phyloP scores from a whole-genome alignment of 495 filamentous ascomycete species.

The Podospora pseudopauciseta region DNA sequence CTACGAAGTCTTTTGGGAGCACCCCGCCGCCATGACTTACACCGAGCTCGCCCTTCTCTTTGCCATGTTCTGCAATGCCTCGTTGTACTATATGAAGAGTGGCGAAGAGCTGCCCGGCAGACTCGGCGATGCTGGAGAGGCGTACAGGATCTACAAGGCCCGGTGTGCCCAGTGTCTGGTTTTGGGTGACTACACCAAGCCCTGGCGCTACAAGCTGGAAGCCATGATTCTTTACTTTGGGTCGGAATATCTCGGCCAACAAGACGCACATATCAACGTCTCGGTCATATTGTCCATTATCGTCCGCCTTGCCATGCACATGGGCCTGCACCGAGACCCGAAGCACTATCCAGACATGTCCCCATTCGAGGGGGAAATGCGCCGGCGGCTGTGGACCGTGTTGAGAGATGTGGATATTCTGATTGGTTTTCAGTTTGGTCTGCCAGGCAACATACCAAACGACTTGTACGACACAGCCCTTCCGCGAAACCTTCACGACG shows the following conservation, averaged over 20 bases:
- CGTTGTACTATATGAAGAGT: constrained; percentile 22
- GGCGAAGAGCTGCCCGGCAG: constrained; percentile 26
- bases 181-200: constrained; percentile 43
- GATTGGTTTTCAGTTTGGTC: constrained; percentile 31
- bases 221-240: constrained; percentile 37
- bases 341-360: constrained; percentile 36
- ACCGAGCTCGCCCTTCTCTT: constrained; percentile 33
- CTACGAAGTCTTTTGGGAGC: constrained; percentile 34
- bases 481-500: constrained; percentile 39
- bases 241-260: constrained; percentile 33
- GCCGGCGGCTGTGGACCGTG: constrained; percentile 36
- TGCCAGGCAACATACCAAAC: constrained; percentile 29
- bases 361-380: constrained; percentile 35
- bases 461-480: constrained; percentile 33
- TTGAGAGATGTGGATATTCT: constrained; percentile 30
- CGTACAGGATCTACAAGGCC: neutral
- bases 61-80: constrained; percentile 28
- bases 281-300: constrained; percentile 39
- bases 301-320: constrained; percentile 39
- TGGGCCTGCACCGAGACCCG: constrained; percentile 42
- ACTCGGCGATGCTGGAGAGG: constrained; percentile 15
- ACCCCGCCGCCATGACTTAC: constrained; percentile 18
- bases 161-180: constrained; percentile 31
- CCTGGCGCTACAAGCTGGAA: constrained; percentile 40
- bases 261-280: constrained; percentile 37